phyloP scores from a whole-genome alignment of 305 asterid species.

The Vinca major region DNA sequence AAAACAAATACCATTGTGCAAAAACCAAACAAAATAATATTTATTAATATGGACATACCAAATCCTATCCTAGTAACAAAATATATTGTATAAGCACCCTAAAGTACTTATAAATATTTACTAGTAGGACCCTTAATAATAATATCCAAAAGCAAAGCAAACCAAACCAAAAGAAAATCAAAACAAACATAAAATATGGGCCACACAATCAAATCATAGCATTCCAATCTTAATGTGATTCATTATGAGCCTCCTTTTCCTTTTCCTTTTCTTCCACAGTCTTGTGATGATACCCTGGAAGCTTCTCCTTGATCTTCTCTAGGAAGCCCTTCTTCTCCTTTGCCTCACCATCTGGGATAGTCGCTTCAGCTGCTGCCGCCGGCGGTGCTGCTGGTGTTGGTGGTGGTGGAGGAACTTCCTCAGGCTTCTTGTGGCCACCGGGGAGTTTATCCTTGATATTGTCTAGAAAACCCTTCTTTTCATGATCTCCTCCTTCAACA shows the following conservation, averaged over 20 bases:
- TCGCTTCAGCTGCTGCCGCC: slow-evolving; percentile 19
- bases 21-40: too few relatives aligned
- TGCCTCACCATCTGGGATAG: slow-evolving; percentile 18
- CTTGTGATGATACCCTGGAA: slow-evolving; percentile 76
- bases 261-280: slow-evolving; percentile 46
- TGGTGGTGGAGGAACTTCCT: slow-evolving; percentile 28
- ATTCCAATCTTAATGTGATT: slow-evolving; percentile 15
- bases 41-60: too few relatives aligned
- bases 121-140: too few relatives aligned
- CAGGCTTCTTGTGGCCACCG: slow-evolving; percentile 52
- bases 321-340: slow-evolving; percentile 76
- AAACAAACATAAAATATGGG: background rate
- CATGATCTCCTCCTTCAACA: slow-evolving; percentile 28
- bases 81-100: too few relatives aligned
- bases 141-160: too few relatives aligned
- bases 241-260: slow-evolving; percentile 21
- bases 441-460: slow-evolving; percentile 82
- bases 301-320: slow-evolving; percentile 86
- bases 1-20: too few relatives aligned
- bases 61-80: too few relatives aligned
- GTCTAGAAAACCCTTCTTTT: slow-evolving; percentile 65
- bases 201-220: slow-evolving; percentile 20
- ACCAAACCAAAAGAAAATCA: too few relatives aligned
- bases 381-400: background rate
- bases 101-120: too few relatives aligned